A percentile compares a stretch with the other conserved stretches of the same genome.
phyloP scores from a whole-genome alignment of 2,329 filamentous ascomycete species.

The Beauveria varroae region DNA sequence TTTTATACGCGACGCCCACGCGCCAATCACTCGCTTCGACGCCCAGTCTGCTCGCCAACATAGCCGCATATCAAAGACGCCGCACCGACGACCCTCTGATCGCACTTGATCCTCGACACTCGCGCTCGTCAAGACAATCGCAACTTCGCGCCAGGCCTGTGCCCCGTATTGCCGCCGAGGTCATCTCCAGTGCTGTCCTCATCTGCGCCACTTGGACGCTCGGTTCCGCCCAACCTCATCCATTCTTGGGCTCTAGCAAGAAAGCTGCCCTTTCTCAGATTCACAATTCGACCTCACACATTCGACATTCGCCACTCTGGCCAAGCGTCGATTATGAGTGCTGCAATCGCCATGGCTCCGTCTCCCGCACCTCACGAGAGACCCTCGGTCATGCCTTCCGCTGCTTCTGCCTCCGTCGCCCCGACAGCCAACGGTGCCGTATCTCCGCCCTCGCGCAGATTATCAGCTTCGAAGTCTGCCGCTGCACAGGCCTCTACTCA shows the following conservation, averaged over 20 bases:
- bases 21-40: neutral
- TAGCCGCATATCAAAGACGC: neutral
- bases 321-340: slow-evolving; percentile 48
- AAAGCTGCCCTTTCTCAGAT: neutral
- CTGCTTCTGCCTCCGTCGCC: slow-evolving; percentile 28
- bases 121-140: neutral
- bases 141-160: neutral
- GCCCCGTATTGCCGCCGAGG: neutral
- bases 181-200: neutral
- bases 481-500: slow-evolving; percentile 37
- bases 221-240: neutral
- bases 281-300: neutral
- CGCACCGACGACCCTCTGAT: neutral
- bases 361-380: slow-evolving; percentile 61
- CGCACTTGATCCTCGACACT: neutral
- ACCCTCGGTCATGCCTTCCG: slow-evolving; percentile 46
- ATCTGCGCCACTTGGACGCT: neutral
- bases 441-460: slow-evolving; percentile 36
- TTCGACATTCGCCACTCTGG: neutral
- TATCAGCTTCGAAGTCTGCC: slow-evolving; percentile 24
- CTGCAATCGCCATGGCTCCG: slow-evolving; percentile 61
- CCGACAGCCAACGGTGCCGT: slow-evolving; percentile 28
- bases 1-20: slow-evolving; percentile 5
- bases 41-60: neutral
- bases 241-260: neutral